Evolutionary conservation across 176 grass and related monocot species (phyloP).

Genomic region (barley (Hordeum vulgare)): DNA sequence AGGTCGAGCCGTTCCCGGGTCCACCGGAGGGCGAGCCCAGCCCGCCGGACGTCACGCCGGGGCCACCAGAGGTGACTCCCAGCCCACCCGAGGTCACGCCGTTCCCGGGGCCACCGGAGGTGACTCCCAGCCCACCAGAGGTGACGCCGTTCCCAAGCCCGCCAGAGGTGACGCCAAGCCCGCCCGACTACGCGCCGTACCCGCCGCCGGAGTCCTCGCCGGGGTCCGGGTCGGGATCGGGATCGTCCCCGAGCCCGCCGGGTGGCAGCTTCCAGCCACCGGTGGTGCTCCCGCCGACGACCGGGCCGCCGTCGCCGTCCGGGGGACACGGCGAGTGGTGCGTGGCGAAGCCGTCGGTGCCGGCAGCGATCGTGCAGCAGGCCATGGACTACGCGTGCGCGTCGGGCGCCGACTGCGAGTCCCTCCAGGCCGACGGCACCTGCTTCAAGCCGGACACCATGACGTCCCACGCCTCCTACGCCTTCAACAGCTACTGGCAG

Average conservation of each 20-base stretch:
- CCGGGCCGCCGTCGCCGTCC: constrained; percentile 19
- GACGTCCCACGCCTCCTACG: constrained; percentile 69
- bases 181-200: constrained; percentile 15
- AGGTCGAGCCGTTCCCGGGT: constrained; percentile 24
- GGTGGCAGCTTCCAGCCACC: not conserved
- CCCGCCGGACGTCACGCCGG: not conserved
- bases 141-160: constrained; percentile 37
- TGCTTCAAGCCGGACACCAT: constrained; percentile 76
- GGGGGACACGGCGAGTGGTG: constrained; percentile 38
- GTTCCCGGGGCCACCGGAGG: constrained; percentile 9
- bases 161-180: constrained; percentile 5
- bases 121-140: constrained; percentile 20
- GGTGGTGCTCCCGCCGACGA: too few species aligned
- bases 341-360: constrained; percentile 83
- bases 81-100: constrained; percentile 11
- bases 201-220: constrained; percentile 7
- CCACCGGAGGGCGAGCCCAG: constrained; percentile 18
- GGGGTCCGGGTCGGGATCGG: not conserved
- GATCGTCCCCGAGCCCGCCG: constrained; percentile 26
- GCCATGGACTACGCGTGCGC: constrained; percentile 92
- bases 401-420: constrained; percentile 63
- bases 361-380: constrained; percentile 57
- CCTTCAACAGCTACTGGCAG: constrained; percentile 95
- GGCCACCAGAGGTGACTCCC: constrained; percentile 19
- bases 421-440: constrained; percentile 39